Evolutionary conservation across 306 rosid species (phyloP).

Genomic region (Acacia melanoxylon): DNA sequence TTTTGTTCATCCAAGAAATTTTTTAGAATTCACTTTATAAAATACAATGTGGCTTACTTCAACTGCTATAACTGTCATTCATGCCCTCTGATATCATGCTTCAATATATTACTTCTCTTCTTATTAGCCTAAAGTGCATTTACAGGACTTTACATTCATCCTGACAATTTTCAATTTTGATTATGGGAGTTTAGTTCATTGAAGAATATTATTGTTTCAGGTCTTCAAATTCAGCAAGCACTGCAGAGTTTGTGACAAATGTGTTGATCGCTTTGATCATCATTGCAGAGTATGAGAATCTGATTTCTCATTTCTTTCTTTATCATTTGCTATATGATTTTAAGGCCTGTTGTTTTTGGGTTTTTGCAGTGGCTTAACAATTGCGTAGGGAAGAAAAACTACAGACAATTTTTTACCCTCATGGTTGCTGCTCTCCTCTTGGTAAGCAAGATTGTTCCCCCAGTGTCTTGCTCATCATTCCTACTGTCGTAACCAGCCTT

Average conservation of each 20-base stretch:
- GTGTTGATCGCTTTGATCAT: conserved; percentile 93
- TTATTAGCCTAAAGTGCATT: not conserved
- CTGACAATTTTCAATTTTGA: not conserved
- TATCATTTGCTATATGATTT: conserved; percentile 25
- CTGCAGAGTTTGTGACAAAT: conserved; percentile 96
- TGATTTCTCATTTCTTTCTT: conserved; percentile 21
- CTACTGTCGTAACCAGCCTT: conserved; percentile 8
- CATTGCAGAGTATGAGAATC: conserved; percentile 83
- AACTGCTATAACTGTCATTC: conserved; percentile 20
- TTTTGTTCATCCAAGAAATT: not conserved
- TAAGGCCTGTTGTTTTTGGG: conserved; percentile 18
- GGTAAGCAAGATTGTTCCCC: conserved; percentile 65
- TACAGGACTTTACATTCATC: not conserved
- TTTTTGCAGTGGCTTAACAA: conserved; percentile 95
- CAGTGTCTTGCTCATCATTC: conserved; percentile 22
- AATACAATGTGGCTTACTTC: conserved; percentile 11
- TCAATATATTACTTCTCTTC: conserved; percentile 12
- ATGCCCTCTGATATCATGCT: conserved; percentile 21
- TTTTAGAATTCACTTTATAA: not conserved
- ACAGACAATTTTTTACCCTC: conserved; percentile 86
- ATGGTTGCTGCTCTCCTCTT: conserved; percentile 93
- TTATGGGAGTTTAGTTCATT: conserved; percentile 15
- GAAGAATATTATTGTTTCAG: conserved; percentile 45
- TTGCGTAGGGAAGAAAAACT: conserved; percentile 88
- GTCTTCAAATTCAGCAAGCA: conserved; percentile 98